phyloP scores from a whole-genome alignment of 495 filamentous ascomycete genomes.

The Xylaria bambusicola region DNA sequence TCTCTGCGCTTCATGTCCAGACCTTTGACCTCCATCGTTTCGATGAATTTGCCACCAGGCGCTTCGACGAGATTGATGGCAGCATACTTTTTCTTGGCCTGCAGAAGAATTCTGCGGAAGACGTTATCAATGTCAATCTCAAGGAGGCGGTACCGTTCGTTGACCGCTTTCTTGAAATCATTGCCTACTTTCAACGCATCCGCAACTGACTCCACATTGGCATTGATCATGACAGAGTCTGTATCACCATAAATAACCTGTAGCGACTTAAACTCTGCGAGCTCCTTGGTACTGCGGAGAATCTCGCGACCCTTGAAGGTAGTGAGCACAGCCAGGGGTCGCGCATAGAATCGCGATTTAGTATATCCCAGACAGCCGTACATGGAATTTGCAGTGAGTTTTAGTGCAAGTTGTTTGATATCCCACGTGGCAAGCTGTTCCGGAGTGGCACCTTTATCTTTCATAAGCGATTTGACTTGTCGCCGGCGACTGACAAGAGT shows the following conservation, averaged over 20 bases:
- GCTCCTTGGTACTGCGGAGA: conserved; percentile 88
- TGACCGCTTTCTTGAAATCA: conserved; percentile 69
- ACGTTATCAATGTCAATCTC: conserved; percentile 99
- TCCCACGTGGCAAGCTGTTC: conserved; percentile 95
- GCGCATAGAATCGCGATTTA: conserved; percentile 93
- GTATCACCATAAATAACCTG: conserved; percentile 98
- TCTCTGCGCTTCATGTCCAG: conserved; percentile 96
- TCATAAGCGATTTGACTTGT: conserved; percentile 95
- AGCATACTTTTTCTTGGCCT: conserved; percentile 99
- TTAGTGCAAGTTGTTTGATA: conserved; percentile 94
- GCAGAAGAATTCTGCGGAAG: conserved; percentile 88
- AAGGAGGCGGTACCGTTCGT: conserved; percentile 83
- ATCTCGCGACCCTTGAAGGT: conserved; percentile 98
- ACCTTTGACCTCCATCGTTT: conserved; percentile 97
- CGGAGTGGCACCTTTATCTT: conserved; percentile 80
- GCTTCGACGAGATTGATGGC: conserved; percentile 87
- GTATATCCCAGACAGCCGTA: conserved; percentile 97
- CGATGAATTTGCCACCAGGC: conserved; percentile 82
- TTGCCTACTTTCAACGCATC: conserved; percentile 86
- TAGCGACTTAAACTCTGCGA: conserved; percentile 84
- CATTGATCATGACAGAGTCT: conserved; percentile 99
- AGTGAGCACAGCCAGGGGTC: conserved; percentile 91
- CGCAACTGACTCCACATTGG: conserved; percentile 88
- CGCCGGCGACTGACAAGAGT: conserved; percentile 84
- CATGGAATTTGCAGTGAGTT: conserved; percentile 99